Conservation (phyloP, 345 rosid species). For the Hibiscus mutabilis region DNA sequence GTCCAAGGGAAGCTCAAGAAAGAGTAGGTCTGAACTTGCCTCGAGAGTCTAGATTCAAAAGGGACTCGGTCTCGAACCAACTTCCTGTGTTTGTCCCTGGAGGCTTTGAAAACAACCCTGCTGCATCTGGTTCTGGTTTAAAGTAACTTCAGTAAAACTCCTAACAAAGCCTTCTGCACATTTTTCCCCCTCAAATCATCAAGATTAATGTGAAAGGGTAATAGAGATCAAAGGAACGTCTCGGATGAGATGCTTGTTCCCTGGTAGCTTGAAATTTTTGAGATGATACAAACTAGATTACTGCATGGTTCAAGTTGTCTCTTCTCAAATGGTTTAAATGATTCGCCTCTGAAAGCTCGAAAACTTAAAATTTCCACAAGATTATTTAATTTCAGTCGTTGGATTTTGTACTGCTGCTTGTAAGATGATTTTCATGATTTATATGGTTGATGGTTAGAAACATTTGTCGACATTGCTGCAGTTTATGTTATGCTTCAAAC, state of each 20-base stretch:
- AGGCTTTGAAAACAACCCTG: slow-evolving; percentile 32
- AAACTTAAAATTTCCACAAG: not conserved
- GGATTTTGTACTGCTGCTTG: not conserved
- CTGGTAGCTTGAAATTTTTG: slow-evolving; percentile 20
- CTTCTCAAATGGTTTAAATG: slow-evolving; percentile 5
- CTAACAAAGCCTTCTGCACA: slow-evolving; percentile 3
- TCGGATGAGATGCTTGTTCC: slow-evolving; percentile 15
- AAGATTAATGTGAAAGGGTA: not conserved
- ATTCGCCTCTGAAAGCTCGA: not conserved
- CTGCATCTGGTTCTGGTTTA: slow-evolving; percentile 36
- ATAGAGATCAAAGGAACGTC: slow-evolving; percentile 17
- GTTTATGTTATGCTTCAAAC: not conserved
- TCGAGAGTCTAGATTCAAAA: slow-evolving; percentile 75
- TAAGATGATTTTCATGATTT: not conserved
- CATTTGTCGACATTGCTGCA: not conserved
- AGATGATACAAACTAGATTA: slow-evolving; percentile 1
- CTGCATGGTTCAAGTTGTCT: slow-evolving; percentile 30
- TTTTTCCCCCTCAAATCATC: not conserved
- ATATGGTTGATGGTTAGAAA: not conserved
- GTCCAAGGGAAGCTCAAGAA: slow-evolving; percentile 50
- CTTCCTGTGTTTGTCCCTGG: slow-evolving; percentile 88
- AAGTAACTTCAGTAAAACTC: slow-evolving; percentile 21
- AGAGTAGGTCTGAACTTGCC: slow-evolving; percentile 53
- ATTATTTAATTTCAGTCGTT: not conserved
- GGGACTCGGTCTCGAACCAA: slow-evolving; percentile 83